A percentile compares a stretch with the other conserved stretches of the same genome.
Evolutionary conservation across 2,329 filamentous ascomycete genomes (phyloP).

Genomic region (Boeremia lycopersici): DNA sequence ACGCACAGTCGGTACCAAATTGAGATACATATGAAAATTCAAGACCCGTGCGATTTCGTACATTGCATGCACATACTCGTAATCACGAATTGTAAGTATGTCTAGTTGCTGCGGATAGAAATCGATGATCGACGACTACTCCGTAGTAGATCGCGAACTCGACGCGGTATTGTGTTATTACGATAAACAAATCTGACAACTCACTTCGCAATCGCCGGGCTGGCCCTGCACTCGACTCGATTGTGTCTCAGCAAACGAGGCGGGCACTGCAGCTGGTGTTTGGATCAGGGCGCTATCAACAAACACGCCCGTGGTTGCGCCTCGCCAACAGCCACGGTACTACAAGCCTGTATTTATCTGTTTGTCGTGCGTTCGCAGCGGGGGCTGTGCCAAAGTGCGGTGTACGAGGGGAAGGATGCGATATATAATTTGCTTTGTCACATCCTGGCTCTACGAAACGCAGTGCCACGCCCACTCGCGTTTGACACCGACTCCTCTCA

Average conservation of each 20-base stretch:
- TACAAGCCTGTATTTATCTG: constrained; percentile 4
- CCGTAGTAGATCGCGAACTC: background rate
- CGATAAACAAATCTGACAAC: background rate
- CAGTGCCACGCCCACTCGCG: constrained; percentile 19
- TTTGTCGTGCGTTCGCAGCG: constrained; percentile 3
- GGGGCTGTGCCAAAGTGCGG: constrained; percentile 15
- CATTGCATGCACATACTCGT: background rate
- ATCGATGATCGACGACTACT: background rate
- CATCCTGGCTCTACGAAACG: constrained; percentile 27
- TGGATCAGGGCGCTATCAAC: background rate
- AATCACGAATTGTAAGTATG: constrained; percentile 2
- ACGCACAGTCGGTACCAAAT: background rate
- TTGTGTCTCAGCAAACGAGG: background rate
- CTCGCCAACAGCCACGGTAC: background rate
- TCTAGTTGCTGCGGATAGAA: background rate
- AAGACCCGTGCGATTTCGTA: too few relatives aligned
- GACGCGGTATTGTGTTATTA: background rate
- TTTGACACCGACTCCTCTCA: constrained; percentile 22
- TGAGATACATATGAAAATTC: background rate
- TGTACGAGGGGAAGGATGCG: constrained; percentile 10
- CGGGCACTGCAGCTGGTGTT: background rate
- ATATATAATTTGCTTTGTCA: constrained; percentile 28
- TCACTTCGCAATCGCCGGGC: background rate
- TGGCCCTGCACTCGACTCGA: background rate
- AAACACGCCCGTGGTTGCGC: background rate